Base-by-base conservation (phyloP, 1,284 basidiomycete species). In the Cryptococcus hybrid region DNA sequence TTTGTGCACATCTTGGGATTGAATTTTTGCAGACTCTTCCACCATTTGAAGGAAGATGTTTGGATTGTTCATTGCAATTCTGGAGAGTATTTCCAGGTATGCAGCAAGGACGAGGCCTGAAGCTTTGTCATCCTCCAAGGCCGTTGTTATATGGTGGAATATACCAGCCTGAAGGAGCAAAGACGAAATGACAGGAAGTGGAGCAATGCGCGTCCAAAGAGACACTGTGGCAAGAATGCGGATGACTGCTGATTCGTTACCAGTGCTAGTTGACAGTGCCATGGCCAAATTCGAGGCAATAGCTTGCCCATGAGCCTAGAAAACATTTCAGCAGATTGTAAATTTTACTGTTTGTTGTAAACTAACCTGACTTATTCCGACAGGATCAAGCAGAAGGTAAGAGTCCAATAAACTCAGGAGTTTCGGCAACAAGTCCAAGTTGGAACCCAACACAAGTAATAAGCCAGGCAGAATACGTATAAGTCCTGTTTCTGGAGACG, bases 351-450 rank as follows among this genome's bases (percentile, higher is more conserved):
- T 34, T n/a, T 13, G 15, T 47, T 11, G 12, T 40, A 39, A 2
- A 56, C 68, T 58, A 59, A 90, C 90, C 82, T 88, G 84, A 40
- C 90, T 74, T 51, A 94, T 79, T 5, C 80, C 75, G n/a, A 76
- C 57, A 0, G 85, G 85, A 71, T 90, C 88, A 4, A 91, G 80
- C 7, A 94, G 74, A 55, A 90, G 78, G 74, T 93, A 94, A 1
- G 89, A 89, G 70, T 92, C 88, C n/a, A 90, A 68, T 42, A 94
- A 83, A 52, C 78, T 78, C 7, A 85, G 83, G 34, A 86, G 81
- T 57, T 82, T 85, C n/a, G 85, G 84, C 13, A 92, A 76, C 24
- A 91, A 71, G 68, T 94, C 91, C 60, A 91, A 78, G 70, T 94
- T 90, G 37, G 81, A 81, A 3, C 83, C 80, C 11, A 93, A 79